Percentiles rank a stretch among this genome's conserved stretches.
Conservation (phyloP, 2,329 filamentous ascomycete species). For the Aureobasidium melanogenum region DNA sequence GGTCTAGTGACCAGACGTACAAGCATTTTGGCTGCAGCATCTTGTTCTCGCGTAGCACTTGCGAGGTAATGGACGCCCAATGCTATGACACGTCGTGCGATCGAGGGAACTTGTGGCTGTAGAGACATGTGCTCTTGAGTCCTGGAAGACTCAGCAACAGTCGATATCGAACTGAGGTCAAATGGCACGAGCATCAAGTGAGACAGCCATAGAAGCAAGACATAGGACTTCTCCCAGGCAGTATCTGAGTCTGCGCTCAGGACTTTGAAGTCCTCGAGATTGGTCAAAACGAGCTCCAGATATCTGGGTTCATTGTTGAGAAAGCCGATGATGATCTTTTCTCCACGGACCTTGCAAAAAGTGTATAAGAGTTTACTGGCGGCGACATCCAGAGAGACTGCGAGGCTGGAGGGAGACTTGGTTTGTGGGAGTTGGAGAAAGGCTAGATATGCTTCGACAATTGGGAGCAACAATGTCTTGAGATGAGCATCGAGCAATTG, state of each 20-base stretch:
- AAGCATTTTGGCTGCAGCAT: slow-evolving; percentile 75
- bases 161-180: slow-evolving; percentile 76
- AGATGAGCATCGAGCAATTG: slow-evolving; percentile 85
- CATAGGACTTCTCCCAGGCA: slow-evolving; percentile 78
- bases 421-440: slow-evolving; percentile 40
- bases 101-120: slow-evolving; percentile 54
- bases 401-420: neutral
- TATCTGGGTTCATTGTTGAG: slow-evolving; percentile 82
- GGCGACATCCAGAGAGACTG: slow-evolving; percentile 49
- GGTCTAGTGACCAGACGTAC: slow-evolving; percentile 72
- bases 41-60: slow-evolving; percentile 75
- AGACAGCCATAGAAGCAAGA: slow-evolving; percentile 71
- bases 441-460: slow-evolving; percentile 68
- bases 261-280: slow-evolving; percentile 54
- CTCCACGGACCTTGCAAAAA: slow-evolving; percentile 87
- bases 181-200: slow-evolving; percentile 63
- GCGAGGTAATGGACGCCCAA: slow-evolving; percentile 64
- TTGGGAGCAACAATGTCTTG: slow-evolving; percentile 60
- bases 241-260: slow-evolving; percentile 14
- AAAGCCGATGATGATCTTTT: slow-evolving; percentile 87
- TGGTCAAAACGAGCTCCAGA: slow-evolving; percentile 68
- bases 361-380: slow-evolving; percentile 76
- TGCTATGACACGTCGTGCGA: slow-evolving; percentile 61
- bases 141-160: slow-evolving; percentile 38
- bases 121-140: slow-evolving; percentile 44